Base-by-base conservation (phyloP, 139 green algal species). In the Chara braunii region DNA sequence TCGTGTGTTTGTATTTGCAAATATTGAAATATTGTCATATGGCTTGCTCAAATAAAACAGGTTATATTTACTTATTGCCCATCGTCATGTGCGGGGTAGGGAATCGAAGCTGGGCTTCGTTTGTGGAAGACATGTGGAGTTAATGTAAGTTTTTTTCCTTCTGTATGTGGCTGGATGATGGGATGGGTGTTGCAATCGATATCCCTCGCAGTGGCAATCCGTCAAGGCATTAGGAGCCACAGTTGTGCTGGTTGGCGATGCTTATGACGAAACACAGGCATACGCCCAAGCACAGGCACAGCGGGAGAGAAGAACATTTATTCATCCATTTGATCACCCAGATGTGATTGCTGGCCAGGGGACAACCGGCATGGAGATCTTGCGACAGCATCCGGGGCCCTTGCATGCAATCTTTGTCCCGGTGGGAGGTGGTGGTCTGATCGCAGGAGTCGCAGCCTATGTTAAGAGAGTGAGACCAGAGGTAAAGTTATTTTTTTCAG, bases 291-390 rank as follows among this genome's bases (percentile, higher is more conserved):
- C 40, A 48, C 40, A 48, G 18, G 18, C 40, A 18, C 18, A 48
- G 18, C 18, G 18, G 18, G 18, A 48, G 40, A 48, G 18, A 26
- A 18, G 40, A 18, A 48, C 32, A 11, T 97, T 96, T 59, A 78
- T 98, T 1, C 74, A 85, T 1, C 89, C 92, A 1, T 99, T 96
- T 48, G 92, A 99, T 64, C 91, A 99, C 71, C 88, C 90, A 1
- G 85, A 83, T 76, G 93, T 90, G 45, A 95, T 96, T 37, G 88
- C 90, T 2, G 91, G 91, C 0, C 91, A 97, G 35, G 91, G 89
- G 60, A 97, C 91, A 55, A 86, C 94, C 11, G 91, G 88, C 1
- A 80, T 88, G 33, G 91, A 97, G 77, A 94, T 97, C 48, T 64
- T 96, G 78, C 72, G 87, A 0, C 83, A 87, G 71, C 51, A 88